Evolutionary conservation across 108 stramenopile species (phyloP).

Genomic region (Stephanodiscus minutulus): DNA sequence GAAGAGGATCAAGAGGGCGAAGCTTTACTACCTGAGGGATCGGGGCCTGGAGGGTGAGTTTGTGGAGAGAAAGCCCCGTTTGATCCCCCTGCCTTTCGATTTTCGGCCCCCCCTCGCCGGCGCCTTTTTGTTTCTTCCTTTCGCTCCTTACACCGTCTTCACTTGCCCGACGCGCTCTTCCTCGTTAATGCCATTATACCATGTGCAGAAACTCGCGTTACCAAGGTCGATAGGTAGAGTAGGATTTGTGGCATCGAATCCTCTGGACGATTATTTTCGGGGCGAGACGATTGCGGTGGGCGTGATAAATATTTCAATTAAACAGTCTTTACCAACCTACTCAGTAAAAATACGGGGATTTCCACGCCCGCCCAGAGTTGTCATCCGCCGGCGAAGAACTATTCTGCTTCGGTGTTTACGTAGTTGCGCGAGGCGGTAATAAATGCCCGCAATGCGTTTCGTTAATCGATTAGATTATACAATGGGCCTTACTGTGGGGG

Average conservation of each 20-base stretch:
- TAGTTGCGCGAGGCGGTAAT: too few relatives aligned
- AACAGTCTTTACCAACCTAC: too few relatives aligned
- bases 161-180: neutral
- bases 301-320: neutral
- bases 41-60: constrained; percentile 16
- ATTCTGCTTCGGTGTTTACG: too few relatives aligned
- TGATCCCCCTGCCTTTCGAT: neutral
- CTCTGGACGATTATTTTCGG: neutral
- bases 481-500: too few relatives aligned
- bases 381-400: too few relatives aligned
- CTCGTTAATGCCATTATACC: neutral
- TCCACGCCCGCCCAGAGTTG: too few relatives aligned
- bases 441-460: too few relatives aligned
- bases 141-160: neutral
- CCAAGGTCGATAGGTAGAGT: constrained; percentile 1
- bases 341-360: too few relatives aligned
- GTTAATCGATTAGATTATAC: too few relatives aligned
- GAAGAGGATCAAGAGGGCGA: constrained; percentile 81
- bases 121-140: neutral
- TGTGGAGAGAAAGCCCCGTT: too few relatives aligned
- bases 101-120: too few relatives aligned
- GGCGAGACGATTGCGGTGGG: too few relatives aligned
- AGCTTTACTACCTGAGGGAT: constrained; percentile 74
- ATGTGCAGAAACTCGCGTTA: neutral
- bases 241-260: neutral